Base-by-base conservation (phyloP, 1,284 basidiomycete genomes). In the Ceratobasidium sp. region DNA sequence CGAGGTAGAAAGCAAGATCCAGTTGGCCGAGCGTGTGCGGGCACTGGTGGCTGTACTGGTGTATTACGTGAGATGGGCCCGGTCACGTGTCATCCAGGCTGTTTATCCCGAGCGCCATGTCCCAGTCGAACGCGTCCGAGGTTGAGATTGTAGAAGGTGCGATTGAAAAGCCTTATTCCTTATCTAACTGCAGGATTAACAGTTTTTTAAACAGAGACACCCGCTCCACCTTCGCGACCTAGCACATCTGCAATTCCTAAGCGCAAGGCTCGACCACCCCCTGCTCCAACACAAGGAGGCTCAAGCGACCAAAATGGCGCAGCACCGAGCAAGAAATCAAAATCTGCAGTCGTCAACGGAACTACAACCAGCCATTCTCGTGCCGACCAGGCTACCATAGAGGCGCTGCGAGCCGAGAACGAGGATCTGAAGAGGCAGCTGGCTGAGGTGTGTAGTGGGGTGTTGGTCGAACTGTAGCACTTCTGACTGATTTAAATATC, bases 361-460 rank as follows among this genome's bases (percentile, higher is more conserved):
- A 38, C 44, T 13, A 38, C 18, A 2, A 61, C 26, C 16, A 44
- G 46, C 26, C 13, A 11, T 14, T 16, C 57, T 49, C 7, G 57
- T 9, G 67, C 35, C 21, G 55, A 50, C 8, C 44, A 59, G 46
- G 55, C 67, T 23, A 46, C 16, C 14, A 30, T 71, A 7, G 67
- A 71, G 26, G 67, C 43, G 30, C 30, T 71, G n/a, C 54, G 32
- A 26, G 44, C 44, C 26, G 67, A 71, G 57, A 71, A 71, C 28
- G 67, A 71, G 23, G 55, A 32, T 4, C 52, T 75, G 59, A 66
- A 75, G 52, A 74, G 72, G 47, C 73, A 73, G 44, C 46, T 72
- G 28, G 72, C 75, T 38, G 76, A 76, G 47, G 75, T 75, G 52
- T 52, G 76, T 55, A n/a, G n/a, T n/a, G n/a, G 49, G 23, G 5